phyloP scores from a whole-genome alignment of 2,329 filamentous ascomycete species.

The Ilyonectria destructans region DNA sequence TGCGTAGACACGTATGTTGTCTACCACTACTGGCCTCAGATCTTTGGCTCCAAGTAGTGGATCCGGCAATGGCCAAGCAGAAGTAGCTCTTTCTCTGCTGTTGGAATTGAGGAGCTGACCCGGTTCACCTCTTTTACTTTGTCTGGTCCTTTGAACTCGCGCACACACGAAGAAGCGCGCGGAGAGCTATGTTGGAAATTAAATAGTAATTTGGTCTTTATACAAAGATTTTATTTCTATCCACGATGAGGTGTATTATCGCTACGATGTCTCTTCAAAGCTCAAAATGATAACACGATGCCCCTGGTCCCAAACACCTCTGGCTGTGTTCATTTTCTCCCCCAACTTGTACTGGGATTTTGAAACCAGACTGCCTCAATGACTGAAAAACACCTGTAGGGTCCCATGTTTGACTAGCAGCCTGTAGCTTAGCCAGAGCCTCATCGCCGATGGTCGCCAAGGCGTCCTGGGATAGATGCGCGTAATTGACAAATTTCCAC shows the following conservation, averaged over 20 bases:
- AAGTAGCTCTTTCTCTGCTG: neutral
- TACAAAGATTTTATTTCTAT: too few relatives aligned
- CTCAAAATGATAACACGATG: neutral
- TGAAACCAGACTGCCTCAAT: conserved; percentile 52
- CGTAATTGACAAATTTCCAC: conserved; percentile 63
- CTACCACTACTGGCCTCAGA: conserved; percentile 49
- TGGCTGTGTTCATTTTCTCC: neutral
- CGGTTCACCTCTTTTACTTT: neutral
- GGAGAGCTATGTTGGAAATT: neutral
- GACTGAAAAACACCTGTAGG: conserved; percentile 58
- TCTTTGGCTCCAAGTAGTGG: conserved; percentile 35
- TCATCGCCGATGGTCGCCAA: conserved; percentile 57
- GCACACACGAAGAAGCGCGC: neutral
- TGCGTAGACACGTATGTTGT: conserved; percentile 47
- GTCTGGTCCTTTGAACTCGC: neutral
- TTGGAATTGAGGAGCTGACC: neutral
- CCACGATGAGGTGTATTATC: too few relatives aligned
- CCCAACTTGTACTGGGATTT: conserved; percentile 45
- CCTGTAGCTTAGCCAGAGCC: conserved; percentile 54
- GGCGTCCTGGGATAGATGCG: conserved; percentile 57
- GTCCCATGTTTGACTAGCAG: conserved; percentile 57
- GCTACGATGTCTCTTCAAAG: neutral
- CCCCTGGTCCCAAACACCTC: neutral
- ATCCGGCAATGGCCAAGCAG: neutral
- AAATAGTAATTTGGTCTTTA: too few relatives aligned